A percentile compares a stretch with the other conserved stretches of the same genome.
phyloP scores from a whole-genome alignment of 805 yeast genomes.

The Ogataea ganodermae region DNA sequence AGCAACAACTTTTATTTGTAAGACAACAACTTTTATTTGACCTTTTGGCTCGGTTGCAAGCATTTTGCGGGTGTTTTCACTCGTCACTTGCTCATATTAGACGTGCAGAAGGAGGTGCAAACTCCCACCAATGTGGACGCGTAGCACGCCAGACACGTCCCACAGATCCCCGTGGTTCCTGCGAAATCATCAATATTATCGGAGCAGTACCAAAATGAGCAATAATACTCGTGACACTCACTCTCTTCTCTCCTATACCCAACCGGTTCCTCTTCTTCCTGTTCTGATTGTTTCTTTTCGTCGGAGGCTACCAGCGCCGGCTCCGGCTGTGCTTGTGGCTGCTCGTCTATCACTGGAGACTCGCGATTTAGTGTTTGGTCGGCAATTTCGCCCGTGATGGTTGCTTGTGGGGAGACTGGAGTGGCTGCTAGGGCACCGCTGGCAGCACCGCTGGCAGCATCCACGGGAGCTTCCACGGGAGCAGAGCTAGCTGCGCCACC shows the following conservation, averaged over 20 bases:
- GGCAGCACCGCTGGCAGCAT: too few species aligned
- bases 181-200: slow-evolving; percentile 13
- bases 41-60: too few species aligned
- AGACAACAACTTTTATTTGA: too few species aligned
- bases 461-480: too few species aligned
- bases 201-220: slow-evolving; percentile 17
- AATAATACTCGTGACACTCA: slow-evolving; percentile 33
- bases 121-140: slow-evolving; percentile 13
- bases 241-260: slow-evolving; percentile 32
- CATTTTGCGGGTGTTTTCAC: background rate
- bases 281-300: slow-evolving; percentile 5
- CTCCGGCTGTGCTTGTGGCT: slow-evolving; percentile 15
- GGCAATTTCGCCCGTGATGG: slow-evolving; percentile 22
- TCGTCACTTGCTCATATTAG: slow-evolving; percentile 1
- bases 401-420: slow-evolving; percentile 23
- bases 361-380: background rate
- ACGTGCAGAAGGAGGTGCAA: slow-evolving; percentile 13
- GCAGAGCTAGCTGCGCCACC: too few species aligned
- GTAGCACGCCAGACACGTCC: slow-evolving; percentile 16
- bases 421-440: background rate
- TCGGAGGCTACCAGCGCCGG: slow-evolving; percentile 22
- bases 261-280: slow-evolving; percentile 11
- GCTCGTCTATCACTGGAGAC: slow-evolving; percentile 5
- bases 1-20: too few species aligned
- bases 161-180: slow-evolving; percentile 16